These are phyloP conservation scores for Gynostemma pentaphyllum DNA, from an alignment of 306 rosid genomes.

Conservation along the genomic window DNA sequence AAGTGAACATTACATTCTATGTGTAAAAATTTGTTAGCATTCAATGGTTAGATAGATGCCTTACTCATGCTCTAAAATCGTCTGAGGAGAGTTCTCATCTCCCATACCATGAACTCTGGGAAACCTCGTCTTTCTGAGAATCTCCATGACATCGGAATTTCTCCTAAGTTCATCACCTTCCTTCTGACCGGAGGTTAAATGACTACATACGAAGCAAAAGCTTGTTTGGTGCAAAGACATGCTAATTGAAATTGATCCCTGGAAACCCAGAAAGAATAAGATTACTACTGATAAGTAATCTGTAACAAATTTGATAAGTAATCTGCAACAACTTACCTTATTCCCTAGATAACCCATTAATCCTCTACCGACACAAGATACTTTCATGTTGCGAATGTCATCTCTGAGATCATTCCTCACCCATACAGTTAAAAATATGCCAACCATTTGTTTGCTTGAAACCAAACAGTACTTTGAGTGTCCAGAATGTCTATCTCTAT, in stretches of 20 bases:
- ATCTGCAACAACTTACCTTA: slow-evolving; percentile 43
- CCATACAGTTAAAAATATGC: slow-evolving; percentile 88
- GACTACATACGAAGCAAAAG: slow-evolving; percentile 96
- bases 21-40: background rate
- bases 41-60: slow-evolving; percentile 12
- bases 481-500: slow-evolving; percentile 60
- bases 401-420: slow-evolving; percentile 82
- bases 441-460: slow-evolving; percentile 99
- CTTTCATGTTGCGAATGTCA: slow-evolving; percentile 81
- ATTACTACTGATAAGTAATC: background rate
- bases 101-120: slow-evolving; percentile 67
- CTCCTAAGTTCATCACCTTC: slow-evolving; percentile 96
- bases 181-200: slow-evolving; percentile 97
- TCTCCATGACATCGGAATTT: slow-evolving; percentile 97
- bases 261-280: slow-evolving; percentile 38
- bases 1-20: background rate
- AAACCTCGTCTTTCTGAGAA: slow-evolving; percentile 88
- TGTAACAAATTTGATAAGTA: slow-evolving; percentile 5
- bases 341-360: slow-evolving; percentile 99
- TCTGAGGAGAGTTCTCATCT: slow-evolving; percentile 65
- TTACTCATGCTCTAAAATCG: slow-evolving; percentile 87
- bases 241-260: slow-evolving; percentile 99
- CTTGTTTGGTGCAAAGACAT: slow-evolving; percentile 98
- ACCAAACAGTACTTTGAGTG: slow-evolving; percentile 80
- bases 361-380: slow-evolving; percentile 97